A percentile compares a stretch with the other conserved stretches of the same genome.
phyloP scores from a whole-genome alignment of 2,329 filamentous ascomycete genomes.

The Stachybotrys chlorohalonatus region DNA sequence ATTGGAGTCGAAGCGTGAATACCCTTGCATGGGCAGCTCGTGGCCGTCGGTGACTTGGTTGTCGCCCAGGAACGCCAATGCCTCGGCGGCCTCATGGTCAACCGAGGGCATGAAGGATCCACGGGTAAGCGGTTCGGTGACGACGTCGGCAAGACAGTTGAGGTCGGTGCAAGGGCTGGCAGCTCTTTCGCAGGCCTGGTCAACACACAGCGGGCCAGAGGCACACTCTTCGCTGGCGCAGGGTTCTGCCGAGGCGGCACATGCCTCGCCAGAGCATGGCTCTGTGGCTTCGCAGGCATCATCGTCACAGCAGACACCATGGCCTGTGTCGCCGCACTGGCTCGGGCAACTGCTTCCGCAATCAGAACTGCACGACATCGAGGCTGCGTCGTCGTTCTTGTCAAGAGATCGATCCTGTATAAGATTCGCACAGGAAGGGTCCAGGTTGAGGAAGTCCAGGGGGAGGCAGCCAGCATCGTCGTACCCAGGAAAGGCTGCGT shows the following conservation, averaged over 20 bases:
- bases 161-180: constrained; percentile 24
- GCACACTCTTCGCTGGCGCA: constrained; percentile 2
- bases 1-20: neutral
- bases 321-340: constrained; percentile 14
- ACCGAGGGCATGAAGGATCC: neutral
- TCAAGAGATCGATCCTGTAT: too few species aligned
- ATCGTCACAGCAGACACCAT: constrained; percentile 24
- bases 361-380: constrained; percentile 23
- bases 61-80: constrained; percentile 20
- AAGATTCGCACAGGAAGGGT: neutral
- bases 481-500: neutral
- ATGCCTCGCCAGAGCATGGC: constrained; percentile 12
- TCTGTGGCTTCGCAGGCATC: constrained; percentile 22
- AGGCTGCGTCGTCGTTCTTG: constrained; percentile 19
- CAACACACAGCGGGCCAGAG: neutral
- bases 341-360: constrained; percentile 16
- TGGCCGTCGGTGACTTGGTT: constrained; percentile 3
- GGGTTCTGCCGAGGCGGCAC: neutral
- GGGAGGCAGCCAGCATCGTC: neutral
- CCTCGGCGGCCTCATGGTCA: constrained; percentile 17
- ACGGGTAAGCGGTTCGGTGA: neutral
- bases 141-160: constrained; percentile 18
- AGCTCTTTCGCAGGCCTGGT: constrained; percentile 24
- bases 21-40: neutral
- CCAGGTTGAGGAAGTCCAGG: neutral